Evolutionary conservation across 1,284 basidiomycete species (phyloP), one percentile per base, ranked within the genome.

Genomic region (Trametes polyzona): DNA sequence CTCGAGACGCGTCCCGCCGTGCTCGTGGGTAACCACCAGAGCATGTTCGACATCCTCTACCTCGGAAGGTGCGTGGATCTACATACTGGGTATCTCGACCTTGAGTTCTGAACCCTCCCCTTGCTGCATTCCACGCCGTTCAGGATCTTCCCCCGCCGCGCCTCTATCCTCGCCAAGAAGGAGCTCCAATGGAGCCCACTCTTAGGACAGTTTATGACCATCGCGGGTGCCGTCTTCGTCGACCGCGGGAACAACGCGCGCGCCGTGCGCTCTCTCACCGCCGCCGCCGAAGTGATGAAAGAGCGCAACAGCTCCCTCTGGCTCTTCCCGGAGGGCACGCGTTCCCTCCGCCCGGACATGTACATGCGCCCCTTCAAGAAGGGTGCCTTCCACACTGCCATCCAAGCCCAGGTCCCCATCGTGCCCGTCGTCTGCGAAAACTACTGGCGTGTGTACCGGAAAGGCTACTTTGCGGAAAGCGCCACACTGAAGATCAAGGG

Each of bases 351-450:
- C n/a, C 78, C 86, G 61, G 76, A 81, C 41, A 82, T 88, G 8
- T 80, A 83, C 30, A 74, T 98, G 69, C 80, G 95, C 2, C 90
- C 94, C 0, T 92, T 99, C 78, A 99, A 99, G 79, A 99, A 98
- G 76, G 97, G 97, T 36, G 96, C 95, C 0, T 99, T 99, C 82
- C 95, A 99, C 70, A 83, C 98, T 33, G 96, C 97, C 12, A 81
- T 98, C 14, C 90, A 97, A 74, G 88, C 90, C 7, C 88, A 88
- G 21, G 81, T 96, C 41, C 95, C 95, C 6, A 88, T 99, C 65
- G 83, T 95, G 16, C 95, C 96, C 9, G 84, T 99, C 51, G 90
- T 99, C 0, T 90, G 89, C 64, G 95, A 99, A 75, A 98, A 98
- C 74, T 98, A 98, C 72, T 90, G 92, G 83, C 78, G 84, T 58